Evolutionary conservation across 345 rosid genomes (phyloP), one percentile per base, ranked within the genome.

Genomic region (Salix udensis): DNA sequence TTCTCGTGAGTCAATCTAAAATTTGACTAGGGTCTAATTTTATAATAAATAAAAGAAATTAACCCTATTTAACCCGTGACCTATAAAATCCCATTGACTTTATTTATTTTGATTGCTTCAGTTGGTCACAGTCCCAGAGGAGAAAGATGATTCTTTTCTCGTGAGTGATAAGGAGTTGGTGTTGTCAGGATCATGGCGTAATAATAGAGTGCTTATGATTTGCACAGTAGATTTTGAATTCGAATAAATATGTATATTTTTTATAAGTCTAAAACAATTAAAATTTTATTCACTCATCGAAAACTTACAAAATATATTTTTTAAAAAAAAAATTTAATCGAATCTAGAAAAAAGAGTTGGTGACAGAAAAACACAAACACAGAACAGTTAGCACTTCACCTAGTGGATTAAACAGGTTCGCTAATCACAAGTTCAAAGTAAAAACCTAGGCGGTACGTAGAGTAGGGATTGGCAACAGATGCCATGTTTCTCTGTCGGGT

Each of bases 1-100:
- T 11, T 42, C 13, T 10, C 0, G 13, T 0, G 4, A 0, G 14
- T 10, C 1, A 42, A 11, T 42, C 10, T 42, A 10, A 0, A 12
- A 42, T 42, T 11, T 42, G 13, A 42, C 13, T 0, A 2, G 14
- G 1, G 0, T 0, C 1, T 0, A 42, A 0, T 42, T 42, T 42
- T 40, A 11, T 0, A 42, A 42, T 10, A 42, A 42, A 11, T 11
- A 10, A 42, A 42, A 3, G 0, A 11, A 42, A 42, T 42, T 0
- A 3, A 11, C 13, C 13, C 12, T 0, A 42, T 10, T 42, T 10
- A 0, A 10, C 4, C 4, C 1, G 14, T 2, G 14, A 10, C 14
- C 1, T 40, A 40, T 10, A 2, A 10, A 40, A 40, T 2, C 44
- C 44, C 3, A 3, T 40, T 40, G 11, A 11, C 46, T 42, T 42